Evolutionary conservation across 805 yeast genomes (phyloP), one percentile per base, ranked within the genome.

Genomic region (Kazachstania bromeliacearum): DNA sequence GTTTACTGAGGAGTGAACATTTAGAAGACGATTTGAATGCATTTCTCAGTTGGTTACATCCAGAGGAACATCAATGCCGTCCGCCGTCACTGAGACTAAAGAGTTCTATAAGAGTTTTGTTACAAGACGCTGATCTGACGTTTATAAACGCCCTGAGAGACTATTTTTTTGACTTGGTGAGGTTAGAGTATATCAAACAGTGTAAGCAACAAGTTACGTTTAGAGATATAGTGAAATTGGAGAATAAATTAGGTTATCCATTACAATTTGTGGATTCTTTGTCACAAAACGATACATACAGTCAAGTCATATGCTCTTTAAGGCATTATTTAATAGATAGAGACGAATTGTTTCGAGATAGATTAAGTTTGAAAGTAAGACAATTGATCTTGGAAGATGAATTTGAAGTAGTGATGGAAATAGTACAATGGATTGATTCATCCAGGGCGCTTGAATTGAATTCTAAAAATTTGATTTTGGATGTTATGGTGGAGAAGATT

Each of bases 11-110:
- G n/a, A 28, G 16, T 9, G 31, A 15, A 4, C 38, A 34, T 8
- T 17, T 28, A 16, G 32, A 34, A 7, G 58, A 54, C 34, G 58
- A 53, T 17, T 28, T 54, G 10, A 50, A 50, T 14, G 36, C 45
- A 2, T 25, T 54, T 20, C 36, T 53, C 10, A 37, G 40, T 9
- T 54, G 59, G 59, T 19, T 54, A 16, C 44, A 46, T 24, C 55
- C 56, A 14, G 40, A 44, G 20, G 56, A 49, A 32, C 57, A 53
- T 36, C 51, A 45, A 22, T 36, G 40, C 27, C 46, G 45, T 13
- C 58, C 58, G 19, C 59, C 59, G 2, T 44, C 56, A 3, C 32
- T 54, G 31, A 34, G 52, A 30, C 19, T 49, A 16, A 47, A 43
- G 28, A 42, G 44, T 18, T 25, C 46, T 5, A 47, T 47, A 7